Evolutionary conservation across 495 filamentous ascomycete genomes (phyloP).

Genomic region (Neurospora intermedia): DNA sequence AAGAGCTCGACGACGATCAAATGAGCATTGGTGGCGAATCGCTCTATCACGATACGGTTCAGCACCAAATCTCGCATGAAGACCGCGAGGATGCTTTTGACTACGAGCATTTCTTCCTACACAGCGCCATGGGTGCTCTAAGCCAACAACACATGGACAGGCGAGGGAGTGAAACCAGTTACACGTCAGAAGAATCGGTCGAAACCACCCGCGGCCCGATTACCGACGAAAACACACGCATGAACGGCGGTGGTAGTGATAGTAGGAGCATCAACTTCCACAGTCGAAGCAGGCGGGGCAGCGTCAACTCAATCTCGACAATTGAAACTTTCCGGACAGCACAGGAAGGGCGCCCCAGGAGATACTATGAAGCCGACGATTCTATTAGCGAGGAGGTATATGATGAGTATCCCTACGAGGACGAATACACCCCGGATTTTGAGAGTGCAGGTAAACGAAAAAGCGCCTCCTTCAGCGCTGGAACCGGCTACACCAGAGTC

Average conservation of each 20-base stretch:
- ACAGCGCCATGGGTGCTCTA: conserved; percentile 74
- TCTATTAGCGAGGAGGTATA: conserved; percentile 5
- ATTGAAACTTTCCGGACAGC: conserved; percentile 78
- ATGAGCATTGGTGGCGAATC: conserved; percentile 42
- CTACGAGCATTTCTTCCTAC: conserved; percentile 91
- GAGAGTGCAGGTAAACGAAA: conserved; percentile 18
- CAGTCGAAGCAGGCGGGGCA: conserved; percentile 36
- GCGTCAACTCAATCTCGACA: conserved; percentile 61
- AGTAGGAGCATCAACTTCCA: neutral
- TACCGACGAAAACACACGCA: conserved; percentile 1
- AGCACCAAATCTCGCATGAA: conserved; percentile 58
- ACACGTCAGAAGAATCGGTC: conserved; percentile 56
- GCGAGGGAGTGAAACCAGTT: conserved; percentile 43
- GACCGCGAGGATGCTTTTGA: conserved; percentile 96
- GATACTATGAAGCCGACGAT: conserved; percentile 13
- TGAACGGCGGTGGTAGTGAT: neutral
- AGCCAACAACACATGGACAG: conserved; percentile 33
- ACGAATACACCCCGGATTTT: conserved; percentile 16
- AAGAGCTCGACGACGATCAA: conserved; percentile 20
- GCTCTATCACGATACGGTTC: conserved; percentile 46
- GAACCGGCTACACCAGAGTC: neutral
- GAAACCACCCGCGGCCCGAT: conserved; percentile 59
- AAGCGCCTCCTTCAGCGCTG: conserved; percentile 16
- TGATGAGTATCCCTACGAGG: conserved; percentile 9
- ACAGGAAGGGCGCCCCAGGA: conserved; percentile 46